A percentile compares a stretch with the other conserved stretches of the same genome.
Evolutionary conservation across 306 rosid species (phyloP).

Genomic region (Hippophae gyantsensis): DNA sequence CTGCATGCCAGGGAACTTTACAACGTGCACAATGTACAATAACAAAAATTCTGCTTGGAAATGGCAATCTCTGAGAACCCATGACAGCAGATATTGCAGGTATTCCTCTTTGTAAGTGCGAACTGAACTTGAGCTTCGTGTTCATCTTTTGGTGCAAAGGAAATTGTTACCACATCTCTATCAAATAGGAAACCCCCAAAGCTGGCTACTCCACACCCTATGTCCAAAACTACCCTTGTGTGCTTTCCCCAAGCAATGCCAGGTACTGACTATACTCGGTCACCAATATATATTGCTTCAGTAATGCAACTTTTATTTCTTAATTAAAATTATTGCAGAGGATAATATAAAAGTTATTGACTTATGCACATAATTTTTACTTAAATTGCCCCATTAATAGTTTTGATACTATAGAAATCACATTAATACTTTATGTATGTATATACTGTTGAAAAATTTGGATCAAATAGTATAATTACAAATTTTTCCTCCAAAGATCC

Average conservation of each 20-base stretch:
- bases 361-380: too few species aligned
- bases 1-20: slow-evolving; percentile 85
- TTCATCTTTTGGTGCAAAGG: slow-evolving; percentile 92
- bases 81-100: slow-evolving; percentile 92
- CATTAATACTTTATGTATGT: too few species aligned
- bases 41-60: slow-evolving; percentile 70
- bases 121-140: slow-evolving; percentile 94
- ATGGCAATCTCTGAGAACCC: slow-evolving; percentile 87
- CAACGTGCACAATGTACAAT: slow-evolving; percentile 76
- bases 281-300: neutral
- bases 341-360: neutral
- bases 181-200: slow-evolving; percentile 84
- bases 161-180: slow-evolving; percentile 73
- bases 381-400: too few species aligned
- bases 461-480: too few species aligned
- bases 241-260: slow-evolving; percentile 64
- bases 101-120: slow-evolving; percentile 84
- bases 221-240: slow-evolving; percentile 71
- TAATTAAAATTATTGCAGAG: neutral
- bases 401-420: too few species aligned
- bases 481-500: too few species aligned
- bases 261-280: slow-evolving; percentile 48
- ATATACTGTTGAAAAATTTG: too few species aligned
- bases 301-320: neutral
- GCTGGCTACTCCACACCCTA: slow-evolving; percentile 95